Evolutionary conservation across 257 asterid genomes (phyloP), one percentile per base, ranked within the genome.

Genomic region (Ophiorrhiza pumila): DNA sequence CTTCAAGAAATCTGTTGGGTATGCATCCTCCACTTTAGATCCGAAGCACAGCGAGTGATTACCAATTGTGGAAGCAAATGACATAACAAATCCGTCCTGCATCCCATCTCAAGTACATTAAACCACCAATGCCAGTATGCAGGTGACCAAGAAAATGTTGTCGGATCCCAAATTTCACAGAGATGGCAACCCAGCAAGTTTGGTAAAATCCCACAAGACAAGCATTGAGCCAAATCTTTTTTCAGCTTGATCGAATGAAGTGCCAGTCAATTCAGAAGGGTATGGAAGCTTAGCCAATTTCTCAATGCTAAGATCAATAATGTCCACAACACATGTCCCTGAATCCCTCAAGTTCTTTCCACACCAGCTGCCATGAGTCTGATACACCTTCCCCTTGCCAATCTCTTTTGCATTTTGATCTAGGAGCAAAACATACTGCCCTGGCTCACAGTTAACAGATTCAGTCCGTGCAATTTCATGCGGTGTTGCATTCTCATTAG

Each of bases 161-260:
- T 31, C 73, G 18, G 60, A 68, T 68, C 43, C 50, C 46, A n/a
- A 29, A 72, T 47, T 67, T 87, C 84, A 85, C 77, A 68, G 76
- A 34, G 87, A 62, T 35, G 89, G 89, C 83, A 86, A 41, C 66
- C 73, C 80, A 42, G 72, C 23, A 43, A 93, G 85, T 66, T 83
- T 88, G 70, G 72, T 77, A 35, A 76, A 60, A 82, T 90, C 93
- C 98, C 98, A 94, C 73, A 91, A 59, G 15, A 91, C 96, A 23
- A 88, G 82, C 81, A 89, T 82, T 65, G 59, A 58, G 41, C 98
- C 96, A 66, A 87, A 80, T 35, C 53, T 76, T 70, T 82, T 84
- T 47, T 88, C 90, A 9, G 97, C 84, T 71, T 89, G 87, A 72
- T 82, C 89, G 73, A 82, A 89, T 32, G 96, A 78, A 52, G 82